Evolutionary conservation across 2,329 filamentous ascomycete species (phyloP).

Genomic region (Cercospora zeae-maydis): DNA sequence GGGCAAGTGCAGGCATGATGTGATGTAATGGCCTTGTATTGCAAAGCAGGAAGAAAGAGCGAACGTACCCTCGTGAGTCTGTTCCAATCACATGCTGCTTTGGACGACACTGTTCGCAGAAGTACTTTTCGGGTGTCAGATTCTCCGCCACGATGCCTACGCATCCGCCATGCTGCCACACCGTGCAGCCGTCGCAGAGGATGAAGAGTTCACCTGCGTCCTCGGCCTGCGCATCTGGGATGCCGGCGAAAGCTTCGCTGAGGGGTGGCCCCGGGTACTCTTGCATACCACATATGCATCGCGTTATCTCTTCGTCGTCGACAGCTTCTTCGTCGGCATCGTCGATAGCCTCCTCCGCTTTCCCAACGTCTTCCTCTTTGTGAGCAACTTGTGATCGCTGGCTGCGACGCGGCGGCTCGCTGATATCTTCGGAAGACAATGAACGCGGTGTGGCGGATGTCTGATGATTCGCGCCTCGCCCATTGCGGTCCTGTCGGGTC

Average conservation of each 20-base stretch:
- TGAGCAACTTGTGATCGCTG: constrained; percentile 71
- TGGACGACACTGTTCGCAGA: constrained; percentile 90
- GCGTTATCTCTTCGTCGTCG: constrained; percentile 86
- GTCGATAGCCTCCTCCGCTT: constrained; percentile 39
- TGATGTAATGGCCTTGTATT: constrained; percentile 4
- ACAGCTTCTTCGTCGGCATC: constrained; percentile 59
- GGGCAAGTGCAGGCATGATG: neutral
- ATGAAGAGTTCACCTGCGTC: constrained; percentile 94
- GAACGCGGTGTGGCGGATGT: constrained; percentile 73
- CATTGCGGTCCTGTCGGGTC: constrained; percentile 66
- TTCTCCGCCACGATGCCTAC: constrained; percentile 95
- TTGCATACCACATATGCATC: constrained; percentile 90
- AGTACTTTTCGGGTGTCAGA: constrained; percentile 93
- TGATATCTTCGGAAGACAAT: constrained; percentile 64
- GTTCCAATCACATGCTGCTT: constrained; percentile 82
- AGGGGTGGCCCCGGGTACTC: constrained; percentile 83
- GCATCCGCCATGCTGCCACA: constrained; percentile 98
- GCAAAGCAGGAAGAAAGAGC: constrained; percentile 21
- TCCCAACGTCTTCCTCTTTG: constrained; percentile 48
- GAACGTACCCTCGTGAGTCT: constrained; percentile 78
- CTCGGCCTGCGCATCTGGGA: constrained; percentile 61
- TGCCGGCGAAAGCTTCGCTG: constrained; percentile 48
- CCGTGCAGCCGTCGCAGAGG: constrained; percentile 95
- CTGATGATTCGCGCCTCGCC: constrained; percentile 67
- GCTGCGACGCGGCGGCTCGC: constrained; percentile 71